Evolutionary conservation across 306 rosid genomes (phyloP).

Genomic region (Heteromeles arbutifolia): DNA sequence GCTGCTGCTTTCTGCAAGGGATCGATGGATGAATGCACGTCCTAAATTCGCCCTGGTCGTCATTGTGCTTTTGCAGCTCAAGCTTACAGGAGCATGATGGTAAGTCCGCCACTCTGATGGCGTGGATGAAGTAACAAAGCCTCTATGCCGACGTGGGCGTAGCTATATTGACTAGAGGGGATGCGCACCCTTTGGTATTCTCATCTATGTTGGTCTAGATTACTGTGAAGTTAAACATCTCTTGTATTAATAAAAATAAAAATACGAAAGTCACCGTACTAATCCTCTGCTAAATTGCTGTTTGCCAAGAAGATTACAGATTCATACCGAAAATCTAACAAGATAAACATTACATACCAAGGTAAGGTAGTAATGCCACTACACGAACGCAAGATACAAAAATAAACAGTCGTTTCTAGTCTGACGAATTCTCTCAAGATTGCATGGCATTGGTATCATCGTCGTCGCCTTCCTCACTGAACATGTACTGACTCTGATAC

Average conservation of each 20-base stretch:
- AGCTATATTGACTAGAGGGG: too few species aligned
- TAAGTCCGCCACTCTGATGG: too few species aligned
- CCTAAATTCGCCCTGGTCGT: too few species aligned
- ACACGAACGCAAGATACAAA: background rate
- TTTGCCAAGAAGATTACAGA: background rate
- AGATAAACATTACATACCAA: background rate
- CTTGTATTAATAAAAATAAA: background rate
- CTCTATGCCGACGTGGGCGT: too few species aligned
- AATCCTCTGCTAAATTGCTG: background rate
- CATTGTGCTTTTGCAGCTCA: too few species aligned
- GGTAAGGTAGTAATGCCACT: background rate
- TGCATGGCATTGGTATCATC: slow-evolving; percentile 59
- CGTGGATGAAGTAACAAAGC: too few species aligned
- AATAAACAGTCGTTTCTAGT: background rate
- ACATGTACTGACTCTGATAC: slow-evolving; percentile 89
- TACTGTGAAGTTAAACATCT: too few species aligned
- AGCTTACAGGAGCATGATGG: too few species aligned
- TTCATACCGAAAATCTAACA: background rate
- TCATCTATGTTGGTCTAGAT: too few species aligned
- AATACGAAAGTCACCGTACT: background rate
- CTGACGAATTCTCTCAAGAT: slow-evolving; percentile 19
- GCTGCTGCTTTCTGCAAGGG: too few species aligned
- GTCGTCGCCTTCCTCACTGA: slow-evolving; percentile 74
- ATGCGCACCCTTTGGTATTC: too few species aligned
- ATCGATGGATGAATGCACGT: too few species aligned